Conservation (phyloP, 2,329 filamentous ascomycete genomes). For the Colletotrichum orbiculare region DNA sequence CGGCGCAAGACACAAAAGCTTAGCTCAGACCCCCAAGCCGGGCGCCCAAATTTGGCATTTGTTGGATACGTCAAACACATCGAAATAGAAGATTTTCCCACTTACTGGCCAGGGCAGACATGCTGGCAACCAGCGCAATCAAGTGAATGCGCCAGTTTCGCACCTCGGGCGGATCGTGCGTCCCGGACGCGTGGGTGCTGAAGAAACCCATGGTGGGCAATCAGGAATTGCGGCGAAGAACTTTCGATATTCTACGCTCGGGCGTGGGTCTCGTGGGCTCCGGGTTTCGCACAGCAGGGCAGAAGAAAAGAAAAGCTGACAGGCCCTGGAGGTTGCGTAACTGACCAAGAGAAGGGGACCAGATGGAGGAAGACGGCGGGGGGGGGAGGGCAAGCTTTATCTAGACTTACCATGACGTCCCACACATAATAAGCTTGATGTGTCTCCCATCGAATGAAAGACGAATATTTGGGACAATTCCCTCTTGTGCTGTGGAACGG, state of each 20-base stretch:
- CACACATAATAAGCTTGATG: constrained; percentile 29
- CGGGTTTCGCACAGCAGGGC: not conserved
- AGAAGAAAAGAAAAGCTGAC: not conserved
- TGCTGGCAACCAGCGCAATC: constrained; percentile 43
- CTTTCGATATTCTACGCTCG: too few species aligned
- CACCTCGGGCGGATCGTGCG: constrained; percentile 41
- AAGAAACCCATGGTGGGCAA: constrained; percentile 39
- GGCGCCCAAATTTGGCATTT: not conserved
- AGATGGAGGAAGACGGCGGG: not conserved
- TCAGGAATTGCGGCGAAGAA: too few species aligned
- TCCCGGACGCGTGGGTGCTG: constrained; percentile 43
- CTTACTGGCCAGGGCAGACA: constrained; percentile 43
- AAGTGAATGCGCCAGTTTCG: constrained; percentile 44
- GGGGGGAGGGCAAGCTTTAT: constrained; percentile 31
- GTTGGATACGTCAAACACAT: not conserved
- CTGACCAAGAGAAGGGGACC: constrained; percentile 2
- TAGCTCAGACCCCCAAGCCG: not conserved
- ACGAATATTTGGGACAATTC: not conserved
- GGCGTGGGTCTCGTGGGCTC: not conserved
- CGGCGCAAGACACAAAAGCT: not conserved
- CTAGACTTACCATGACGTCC: constrained; percentile 26
- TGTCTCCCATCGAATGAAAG: constrained; percentile 17
- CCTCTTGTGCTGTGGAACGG: constrained; percentile 8
- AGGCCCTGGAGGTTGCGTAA: constrained; percentile 17
- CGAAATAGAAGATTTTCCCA: not conserved